Percentiles rank a stretch among this genome's conserved stretches.
Conservation (phyloP, 805 yeast genomes). For the Barnettozyma pratensis region DNA sequence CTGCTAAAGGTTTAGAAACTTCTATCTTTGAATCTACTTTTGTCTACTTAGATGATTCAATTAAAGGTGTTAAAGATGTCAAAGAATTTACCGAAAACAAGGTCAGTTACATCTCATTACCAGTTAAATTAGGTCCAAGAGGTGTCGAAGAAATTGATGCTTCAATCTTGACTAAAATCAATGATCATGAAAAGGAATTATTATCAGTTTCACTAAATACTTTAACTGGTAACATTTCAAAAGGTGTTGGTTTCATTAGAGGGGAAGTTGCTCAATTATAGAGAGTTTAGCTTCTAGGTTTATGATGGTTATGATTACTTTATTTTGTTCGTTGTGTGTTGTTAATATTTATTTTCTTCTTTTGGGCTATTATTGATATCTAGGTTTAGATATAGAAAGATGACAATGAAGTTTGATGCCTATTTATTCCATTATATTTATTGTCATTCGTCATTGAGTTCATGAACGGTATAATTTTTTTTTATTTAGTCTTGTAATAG, state of each 20-base stretch:
- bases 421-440: too few species aligned
- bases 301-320: not conserved
- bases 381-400: not conserved
- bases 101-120: slow-evolving; percentile 21
- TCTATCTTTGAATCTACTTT: slow-evolving; percentile 39
- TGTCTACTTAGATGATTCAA: slow-evolving; percentile 46
- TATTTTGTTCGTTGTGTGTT: not conserved
- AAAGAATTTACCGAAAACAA: slow-evolving; percentile 1
- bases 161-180: slow-evolving; percentile 18
- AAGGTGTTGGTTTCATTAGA: slow-evolving; percentile 24
- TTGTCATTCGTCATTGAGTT: too few species aligned
- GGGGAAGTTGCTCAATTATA: slow-evolving; percentile 8
- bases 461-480: too few species aligned
- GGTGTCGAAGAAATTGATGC: slow-evolving; percentile 22
- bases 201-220: slow-evolving; percentile 18
- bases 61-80: slow-evolving; percentile 20
- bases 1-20: slow-evolving; percentile 36
- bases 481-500: too few species aligned
- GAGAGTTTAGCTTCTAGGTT: not conserved
- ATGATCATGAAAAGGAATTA: slow-evolving; percentile 19
- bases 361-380: not conserved
- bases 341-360: not conserved
- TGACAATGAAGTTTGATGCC: too few species aligned
- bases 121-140: slow-evolving; percentile 18
- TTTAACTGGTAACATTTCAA: slow-evolving; percentile 18